Percentiles rank a stretch among this genome's conserved stretches.
These are phyloP conservation scores for Coemansia furcata DNA, from an alignment of 192 early-diverging fungal genomes.

Conservation along the genomic window DNA sequence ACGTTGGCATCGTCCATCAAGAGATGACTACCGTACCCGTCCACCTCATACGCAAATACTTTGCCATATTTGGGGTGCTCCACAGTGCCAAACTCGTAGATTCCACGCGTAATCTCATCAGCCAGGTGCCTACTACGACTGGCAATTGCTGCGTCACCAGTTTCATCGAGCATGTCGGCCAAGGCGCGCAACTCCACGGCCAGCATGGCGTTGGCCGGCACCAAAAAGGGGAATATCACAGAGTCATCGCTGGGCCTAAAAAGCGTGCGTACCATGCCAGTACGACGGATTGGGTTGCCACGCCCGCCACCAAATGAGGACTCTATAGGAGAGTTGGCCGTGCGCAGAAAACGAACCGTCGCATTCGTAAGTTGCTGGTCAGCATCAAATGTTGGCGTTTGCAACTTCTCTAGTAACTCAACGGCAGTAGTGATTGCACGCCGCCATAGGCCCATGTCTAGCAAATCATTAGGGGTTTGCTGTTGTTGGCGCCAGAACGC, in stretches of 20 bases:
- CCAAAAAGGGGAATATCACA: constrained; percentile 56
- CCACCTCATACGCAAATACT: constrained; percentile 52
- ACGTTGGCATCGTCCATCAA: constrained; percentile 1
- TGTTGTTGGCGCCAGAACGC: constrained; percentile 45
- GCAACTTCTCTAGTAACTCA: constrained; percentile 42
- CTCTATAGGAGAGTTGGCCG: constrained; percentile 35
- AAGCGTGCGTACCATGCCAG: constrained; percentile 51
- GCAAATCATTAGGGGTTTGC: constrained; percentile 6
- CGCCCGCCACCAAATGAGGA: constrained; percentile 43
- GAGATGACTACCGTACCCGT: constrained; percentile 57
- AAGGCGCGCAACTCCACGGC: constrained; percentile 56
- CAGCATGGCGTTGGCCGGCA: constrained; percentile 64
- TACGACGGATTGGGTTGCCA: constrained; percentile 35
- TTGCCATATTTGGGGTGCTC: no score
- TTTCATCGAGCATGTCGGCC: constrained; percentile 28
- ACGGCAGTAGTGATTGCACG: constrained; percentile 44
- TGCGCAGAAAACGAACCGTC: constrained; percentile 38
- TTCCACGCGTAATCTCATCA: constrained; percentile 51
- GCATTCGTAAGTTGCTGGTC: constrained; percentile 15
- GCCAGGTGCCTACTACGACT: constrained; percentile 34
- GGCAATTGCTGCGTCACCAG: constrained; percentile 6
- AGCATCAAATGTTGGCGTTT: constrained; percentile 43
- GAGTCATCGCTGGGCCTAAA: constrained; percentile 65
- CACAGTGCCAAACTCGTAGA: constrained; percentile 20
- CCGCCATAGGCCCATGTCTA: constrained; percentile 32